phyloP scores from a whole-genome alignment of 2,329 filamentous ascomycete species.

The Neopestalotiopsis sp. region DNA sequence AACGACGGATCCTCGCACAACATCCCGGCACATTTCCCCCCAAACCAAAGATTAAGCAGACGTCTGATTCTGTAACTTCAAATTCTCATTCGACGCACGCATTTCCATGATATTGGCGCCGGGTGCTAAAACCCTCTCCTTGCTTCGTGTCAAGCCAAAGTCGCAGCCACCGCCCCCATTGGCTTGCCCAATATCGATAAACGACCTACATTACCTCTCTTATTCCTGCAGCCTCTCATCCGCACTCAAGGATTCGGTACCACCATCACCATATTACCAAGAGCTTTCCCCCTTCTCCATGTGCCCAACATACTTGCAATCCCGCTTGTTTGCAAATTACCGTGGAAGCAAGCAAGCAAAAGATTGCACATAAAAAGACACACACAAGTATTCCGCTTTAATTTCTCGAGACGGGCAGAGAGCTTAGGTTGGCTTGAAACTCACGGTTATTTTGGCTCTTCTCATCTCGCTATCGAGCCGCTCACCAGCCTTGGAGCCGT shows the following conservation, averaged over 20 bases:
- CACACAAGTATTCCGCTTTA: neutral
- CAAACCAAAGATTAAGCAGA: neutral
- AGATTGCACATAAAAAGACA: neutral
- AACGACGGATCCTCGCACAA: constrained; percentile 1
- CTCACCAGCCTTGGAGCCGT: neutral
- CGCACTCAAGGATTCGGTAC: neutral
- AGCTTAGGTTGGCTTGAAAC: constrained; percentile 2
- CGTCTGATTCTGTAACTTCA: neutral
- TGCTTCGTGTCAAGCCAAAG: neutral
- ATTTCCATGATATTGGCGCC: neutral
- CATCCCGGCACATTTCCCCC: neutral
- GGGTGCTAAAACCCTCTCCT: neutral
- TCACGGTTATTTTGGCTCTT: neutral
- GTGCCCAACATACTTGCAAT: neutral
- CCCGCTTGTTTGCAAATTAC: neutral
- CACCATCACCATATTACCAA: neutral
- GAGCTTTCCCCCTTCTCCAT: neutral
- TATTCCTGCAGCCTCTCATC: neutral
- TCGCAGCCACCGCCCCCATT: neutral
- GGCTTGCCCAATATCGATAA: neutral
- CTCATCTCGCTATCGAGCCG: neutral
- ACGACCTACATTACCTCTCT: neutral
- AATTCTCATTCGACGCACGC: neutral
- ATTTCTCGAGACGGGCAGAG: neutral
- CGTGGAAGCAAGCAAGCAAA: neutral